Percentiles rank a stretch among this genome's conserved stretches.
phyloP scores from a whole-genome alignment of 306 rosid species.

The Nissolia schottii region DNA sequence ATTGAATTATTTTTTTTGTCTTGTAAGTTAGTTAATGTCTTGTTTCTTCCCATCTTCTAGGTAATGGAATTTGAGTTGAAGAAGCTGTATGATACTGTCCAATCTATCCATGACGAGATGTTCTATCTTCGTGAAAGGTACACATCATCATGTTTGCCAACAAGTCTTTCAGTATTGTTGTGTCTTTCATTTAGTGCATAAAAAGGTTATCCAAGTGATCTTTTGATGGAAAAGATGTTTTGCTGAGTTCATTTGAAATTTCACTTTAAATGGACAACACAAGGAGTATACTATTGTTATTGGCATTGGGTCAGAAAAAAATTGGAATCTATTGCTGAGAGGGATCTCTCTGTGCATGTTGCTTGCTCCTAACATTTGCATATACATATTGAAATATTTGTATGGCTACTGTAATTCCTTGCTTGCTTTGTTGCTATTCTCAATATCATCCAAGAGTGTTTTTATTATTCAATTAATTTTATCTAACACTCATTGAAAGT shows the following conservation, averaged over 20 bases:
- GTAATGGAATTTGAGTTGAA: conserved; percentile 73
- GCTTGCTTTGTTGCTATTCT: neutral
- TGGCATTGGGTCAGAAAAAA: neutral
- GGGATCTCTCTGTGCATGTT: neutral
- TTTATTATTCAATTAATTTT: too few species aligned
- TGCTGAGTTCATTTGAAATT: neutral
- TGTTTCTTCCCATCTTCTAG: conserved; percentile 41
- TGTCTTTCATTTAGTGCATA: conserved; percentile 1
- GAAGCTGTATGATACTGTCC: conserved; percentile 50
- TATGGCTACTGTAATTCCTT: neutral
- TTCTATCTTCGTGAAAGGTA: conserved; percentile 93
- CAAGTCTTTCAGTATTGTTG: neutral
- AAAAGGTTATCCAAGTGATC: neutral
- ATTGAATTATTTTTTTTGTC: neutral
- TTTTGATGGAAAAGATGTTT: neutral
- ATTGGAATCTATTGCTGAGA: neutral
- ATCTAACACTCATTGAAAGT: too few species aligned
- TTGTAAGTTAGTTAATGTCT: conserved; percentile 7
- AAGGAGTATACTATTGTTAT: neutral
- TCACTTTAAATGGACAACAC: neutral
- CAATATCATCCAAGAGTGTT: neutral
- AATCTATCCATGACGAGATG: conserved; percentile 82
- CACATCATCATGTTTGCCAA: neutral
- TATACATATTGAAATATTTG: neutral
- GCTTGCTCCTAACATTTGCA: neutral